Conservation (phyloP, 805 yeast species). For the Candida lessepsii region DNA sequence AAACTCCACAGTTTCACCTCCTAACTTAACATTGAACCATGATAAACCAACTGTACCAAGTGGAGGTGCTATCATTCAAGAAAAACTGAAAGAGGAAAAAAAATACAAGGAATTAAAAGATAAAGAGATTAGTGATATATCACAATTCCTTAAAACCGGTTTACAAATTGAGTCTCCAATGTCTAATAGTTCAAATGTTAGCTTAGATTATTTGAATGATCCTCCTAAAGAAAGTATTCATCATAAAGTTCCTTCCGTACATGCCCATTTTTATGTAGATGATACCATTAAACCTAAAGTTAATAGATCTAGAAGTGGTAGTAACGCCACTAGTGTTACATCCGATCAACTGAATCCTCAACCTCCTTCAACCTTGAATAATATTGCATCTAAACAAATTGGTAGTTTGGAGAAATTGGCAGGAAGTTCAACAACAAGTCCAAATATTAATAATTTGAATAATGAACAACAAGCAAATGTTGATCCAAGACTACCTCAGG, state of each 20-base stretch:
- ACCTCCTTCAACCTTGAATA: neutral
- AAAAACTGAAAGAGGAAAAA: constrained; percentile 14
- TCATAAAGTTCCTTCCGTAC: constrained; percentile 61
- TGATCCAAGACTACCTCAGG: constrained; percentile 51
- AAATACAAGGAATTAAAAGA: constrained; percentile 2
- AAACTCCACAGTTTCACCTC: constrained; percentile 14
- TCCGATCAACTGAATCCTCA: constrained; percentile 20
- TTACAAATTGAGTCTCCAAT: constrained; percentile 24
- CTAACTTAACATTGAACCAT: constrained; percentile 5
- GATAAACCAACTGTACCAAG: constrained; percentile 33
- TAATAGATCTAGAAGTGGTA: constrained; percentile 40
- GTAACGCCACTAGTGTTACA: constrained; percentile 25
- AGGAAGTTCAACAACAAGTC: constrained; percentile 10
- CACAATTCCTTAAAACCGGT: constrained; percentile 55
- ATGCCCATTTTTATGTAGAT: constrained; percentile 75
- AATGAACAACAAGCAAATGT: constrained; percentile 46
- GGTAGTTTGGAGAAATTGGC: constrained; percentile 14
- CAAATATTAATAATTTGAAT: constrained; percentile 4
- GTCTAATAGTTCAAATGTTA: constrained; percentile 20
- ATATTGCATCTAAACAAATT: constrained; percentile 5
- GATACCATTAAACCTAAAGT: constrained; percentile 53
- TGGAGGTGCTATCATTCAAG: constrained; percentile 45
- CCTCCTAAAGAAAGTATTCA: constrained; percentile 39
- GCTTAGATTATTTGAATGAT: constrained; percentile 25
- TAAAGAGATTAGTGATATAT: constrained; percentile 42